Evolutionary conservation across 2,329 filamentous ascomycete species (phyloP).

Genomic region (Fusarium pseudocircinatum): DNA sequence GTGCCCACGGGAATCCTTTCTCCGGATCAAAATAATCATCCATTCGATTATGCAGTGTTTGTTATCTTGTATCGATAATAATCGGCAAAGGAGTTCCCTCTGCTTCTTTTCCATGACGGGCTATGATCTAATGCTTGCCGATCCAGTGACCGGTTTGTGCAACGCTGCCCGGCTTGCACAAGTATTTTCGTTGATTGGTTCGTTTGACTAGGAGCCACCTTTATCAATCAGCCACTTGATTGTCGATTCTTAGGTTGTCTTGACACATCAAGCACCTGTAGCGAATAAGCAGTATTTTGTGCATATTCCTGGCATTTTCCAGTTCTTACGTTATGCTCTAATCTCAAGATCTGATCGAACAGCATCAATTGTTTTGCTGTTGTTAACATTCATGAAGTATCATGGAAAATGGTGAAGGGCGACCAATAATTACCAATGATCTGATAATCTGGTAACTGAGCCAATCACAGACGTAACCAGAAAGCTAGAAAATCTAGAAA

Average conservation of each 20-base stretch:
- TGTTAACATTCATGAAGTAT: neutral
- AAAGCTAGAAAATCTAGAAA: conserved; percentile 9
- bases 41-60: conserved; percentile 13
- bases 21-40: neutral
- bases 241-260: conserved; percentile 8
- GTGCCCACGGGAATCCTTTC: neutral
- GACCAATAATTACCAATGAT: neutral
- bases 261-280: conserved; percentile 15
- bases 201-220: neutral
- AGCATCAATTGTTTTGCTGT: neutral
- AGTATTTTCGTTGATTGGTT: conserved; percentile 11
- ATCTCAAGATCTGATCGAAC: conserved; percentile 1
- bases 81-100: conserved; percentile 6
- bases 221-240: conserved; percentile 38
- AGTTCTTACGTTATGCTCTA: neutral
- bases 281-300: conserved; percentile 18
- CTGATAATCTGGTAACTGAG: neutral
- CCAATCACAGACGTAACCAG: neutral
- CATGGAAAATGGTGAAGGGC: neutral
- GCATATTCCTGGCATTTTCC: conserved; percentile 5
- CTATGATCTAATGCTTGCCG: conserved; percentile 36
- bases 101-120: conserved; percentile 30
- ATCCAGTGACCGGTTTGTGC: conserved; percentile 37
- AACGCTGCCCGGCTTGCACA: conserved; percentile 2
- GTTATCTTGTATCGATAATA: conserved; percentile 17